Base-by-base conservation (phyloP, 768 basidiomycete genomes). In the Termitomyces sp. region DNA sequence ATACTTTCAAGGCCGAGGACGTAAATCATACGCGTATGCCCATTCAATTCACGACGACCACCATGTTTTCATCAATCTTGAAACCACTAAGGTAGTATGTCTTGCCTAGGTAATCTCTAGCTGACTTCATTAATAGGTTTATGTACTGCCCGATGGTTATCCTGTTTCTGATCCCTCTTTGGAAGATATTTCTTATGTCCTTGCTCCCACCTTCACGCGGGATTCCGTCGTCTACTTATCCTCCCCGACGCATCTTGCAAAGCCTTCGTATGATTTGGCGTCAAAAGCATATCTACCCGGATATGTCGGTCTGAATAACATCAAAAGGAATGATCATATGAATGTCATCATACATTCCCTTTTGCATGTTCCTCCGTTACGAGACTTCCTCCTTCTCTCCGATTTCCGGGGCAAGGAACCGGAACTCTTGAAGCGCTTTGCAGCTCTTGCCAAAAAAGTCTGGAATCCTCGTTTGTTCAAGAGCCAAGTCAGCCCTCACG, bases 401-500 rank as follows among this genome's bases (percentile, higher is more conserved):
- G 77, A 82, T 61, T 86, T 86, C 63, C 77, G 74, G 27, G 83
- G 83, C 35, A 91, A 91, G 67, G 84, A 91, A 59, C 76, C 91
- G 7, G 97, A 99, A 67, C 82, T 98, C 54, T 76, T 98, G 41
- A 88, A 85, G 65, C 86, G 97, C 23, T 92, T 98, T 64, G 86
- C 91, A 17, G 78, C 82, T 12, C 80, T 99, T 19, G 87, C 92
- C 2, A 93, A 93, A 71, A 94, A 98, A 72, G 67, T 98, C 39
- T 99, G 97, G 97, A 98, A 97, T 72, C 93, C 95, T 9, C 79
- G 87, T 50, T 73, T 96, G 55, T 99, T 99, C 83, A 99, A 99
- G 72, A 88, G 90, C 58, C 97, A 99, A 79, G 94, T 98, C 63
- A 91, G 88, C 63, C 97, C 97, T n/a, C 97, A 99, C 69, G 97